Evolutionary conservation across 108 stramenopile genomes (phyloP), one percentile per base, ranked within the genome.

Genomic region (Skeletonema tropicum): DNA sequence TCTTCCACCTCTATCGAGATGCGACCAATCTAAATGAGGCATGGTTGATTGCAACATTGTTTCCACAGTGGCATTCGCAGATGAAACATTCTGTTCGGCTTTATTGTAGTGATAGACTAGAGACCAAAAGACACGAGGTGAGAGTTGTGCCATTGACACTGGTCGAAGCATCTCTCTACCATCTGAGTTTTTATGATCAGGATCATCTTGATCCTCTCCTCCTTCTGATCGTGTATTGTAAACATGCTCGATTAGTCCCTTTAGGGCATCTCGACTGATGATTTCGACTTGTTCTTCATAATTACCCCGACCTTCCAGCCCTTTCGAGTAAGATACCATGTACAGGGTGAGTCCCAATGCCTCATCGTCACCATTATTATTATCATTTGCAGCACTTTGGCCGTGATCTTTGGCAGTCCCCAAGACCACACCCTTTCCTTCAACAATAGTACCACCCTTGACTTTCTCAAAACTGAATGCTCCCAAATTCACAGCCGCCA

Each of bases 1-100:
- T 62, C 89, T 86, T 32, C 82, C 87, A 52, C 92, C 83, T 21
- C 89, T 85, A 32, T 91, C 85, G 41, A 96, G 78, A 83, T 90
- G 93, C 0, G 87, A 76, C 95, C 92, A 96, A 67, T 92, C 88
- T 65, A 89, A 67, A 38, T 89, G 49, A 26, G 94, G 94, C 68
- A 90, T 70, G 4, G 87, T 41, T 21, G 29, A 21, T 49, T 80
- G 77, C 17, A 87, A 80, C 73, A 86, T 85, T 15, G 74, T 87
- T 64, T 88, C 83, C 2, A 90, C 71, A 6, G 81, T 66, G 29
- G 29, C 26, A 35, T 31, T 41, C 11, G n/a, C 62, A 2, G 77
- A n/a, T 23, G 23, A 45, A 33, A 14, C 66, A 35, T 48, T 63
- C 74, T 70, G 46, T 11, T 61, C 39, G 19, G 14, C 42, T 19